Conservation (phyloP, 176 grass and related monocot genomes). For the Triticum turgidum region DNA sequence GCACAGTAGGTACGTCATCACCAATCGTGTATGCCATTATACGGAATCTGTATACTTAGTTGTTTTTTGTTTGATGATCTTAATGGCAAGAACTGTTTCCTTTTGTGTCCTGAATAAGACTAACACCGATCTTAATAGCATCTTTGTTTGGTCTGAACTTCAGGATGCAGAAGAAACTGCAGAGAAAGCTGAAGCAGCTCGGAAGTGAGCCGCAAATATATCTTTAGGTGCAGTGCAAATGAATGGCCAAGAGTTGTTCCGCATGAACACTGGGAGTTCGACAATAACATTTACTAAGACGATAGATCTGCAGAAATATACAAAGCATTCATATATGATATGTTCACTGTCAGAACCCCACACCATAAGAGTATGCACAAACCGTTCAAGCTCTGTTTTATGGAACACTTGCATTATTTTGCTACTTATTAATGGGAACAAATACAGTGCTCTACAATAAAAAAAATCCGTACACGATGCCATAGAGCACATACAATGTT, state of each 20-base stretch:
- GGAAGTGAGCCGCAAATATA: constrained; percentile 59
- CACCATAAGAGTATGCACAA: neutral
- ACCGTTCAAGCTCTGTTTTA: neutral
- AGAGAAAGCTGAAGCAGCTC: constrained; percentile 57
- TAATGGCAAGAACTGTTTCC: neutral
- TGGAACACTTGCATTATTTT: neutral
- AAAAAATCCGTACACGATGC: too few relatives aligned
- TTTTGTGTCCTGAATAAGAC: neutral
- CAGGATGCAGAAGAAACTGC: constrained; percentile 57
- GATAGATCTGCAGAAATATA: neutral
- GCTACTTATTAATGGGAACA: neutral
- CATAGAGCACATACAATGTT: too few relatives aligned
- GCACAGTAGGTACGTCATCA: constrained; percentile 65
- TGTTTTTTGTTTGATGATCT: neutral
- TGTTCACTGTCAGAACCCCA: neutral
- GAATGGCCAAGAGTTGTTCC: constrained; percentile 86
- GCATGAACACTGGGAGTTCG: constrained; percentile 81
- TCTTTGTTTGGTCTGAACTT: constrained; percentile 9
- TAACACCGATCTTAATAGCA: neutral
- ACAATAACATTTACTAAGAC: constrained; percentile 65
- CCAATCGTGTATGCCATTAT: constrained; percentile 62
- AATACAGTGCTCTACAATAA: neutral
- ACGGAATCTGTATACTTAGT: too few relatives aligned
- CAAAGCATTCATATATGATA: neutral
- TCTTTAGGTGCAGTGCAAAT: constrained; percentile 60